Evolutionary conservation across 1,284 basidiomycete genomes (phyloP), one percentile per base, ranked within the genome.

Genomic region (Leccinum fallax): DNA sequence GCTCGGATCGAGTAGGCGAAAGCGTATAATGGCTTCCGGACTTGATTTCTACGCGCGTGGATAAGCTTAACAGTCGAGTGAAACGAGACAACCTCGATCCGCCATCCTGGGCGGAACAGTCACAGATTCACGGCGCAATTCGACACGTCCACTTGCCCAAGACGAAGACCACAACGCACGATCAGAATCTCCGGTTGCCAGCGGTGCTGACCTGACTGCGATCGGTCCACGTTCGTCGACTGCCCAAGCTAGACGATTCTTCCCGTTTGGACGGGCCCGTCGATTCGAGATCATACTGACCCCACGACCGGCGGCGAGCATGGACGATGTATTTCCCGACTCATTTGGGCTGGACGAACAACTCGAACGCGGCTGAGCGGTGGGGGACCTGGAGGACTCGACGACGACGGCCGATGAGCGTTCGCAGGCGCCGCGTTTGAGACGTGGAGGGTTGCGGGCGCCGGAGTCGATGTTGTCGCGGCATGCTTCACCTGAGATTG

Each of bases 401-500:
- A 70, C 4, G 74, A 75, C 13, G n/a, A 9, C 60, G 30, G 58
- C 24, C 21, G 68, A 72, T 32, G 71, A 74, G 9, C 71, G 66
- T n/a, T 64, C 66, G 16, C 63, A 71, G 57, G 67, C 69, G 13
- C 85, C 85, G 15, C 80, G 86, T 56, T 73, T 88, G 49, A 82
- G 87, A 58, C 81, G 86, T 6, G 85, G 86, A 26, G 83, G 85
- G 2, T 66, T 88, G 9, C 81, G 82, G 15, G 81, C 85, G 5
- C 85, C 86, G 0, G 88, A 89, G 68, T 81, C 81, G 2, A 71
- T 87, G 63, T 67, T 84, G 6, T 74, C 81, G 30, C 78, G 80
- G n/a, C 78, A 79, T 65, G 71, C 76, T 32, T 80, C 82, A 24
- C 78, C 80, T 3, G 65, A 65, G 2, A 62, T 66, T 9, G 69